Base-by-base conservation (phyloP, 306 rosid species). In the Trichosanthes truncata region DNA sequence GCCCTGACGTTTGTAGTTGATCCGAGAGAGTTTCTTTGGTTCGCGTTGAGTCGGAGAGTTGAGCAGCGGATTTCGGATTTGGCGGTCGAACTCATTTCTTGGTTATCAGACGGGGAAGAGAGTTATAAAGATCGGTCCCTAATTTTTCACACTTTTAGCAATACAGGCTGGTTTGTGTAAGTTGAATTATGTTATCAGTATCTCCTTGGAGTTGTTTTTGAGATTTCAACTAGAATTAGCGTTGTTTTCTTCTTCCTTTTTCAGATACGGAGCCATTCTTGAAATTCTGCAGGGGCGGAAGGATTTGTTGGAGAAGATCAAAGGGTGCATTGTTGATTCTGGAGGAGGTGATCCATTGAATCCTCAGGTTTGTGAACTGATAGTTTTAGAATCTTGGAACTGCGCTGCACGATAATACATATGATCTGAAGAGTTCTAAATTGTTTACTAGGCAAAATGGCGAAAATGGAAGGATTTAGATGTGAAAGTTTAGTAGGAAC, bases 91-190 rank as follows among this genome's bases (percentile, higher is more conserved):
- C 88, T 95, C 43, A 77, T 76, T 79, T 76, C 85, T 3, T 95
- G 97, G 97, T 82, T 88, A 0, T 89, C 91, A 20, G 78, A 74
- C 17, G 53, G 76, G 49, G 93, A 86, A 65, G 84, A 84, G 46
- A 89, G 74, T 49, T 92, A 96, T 10, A 87, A 89, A 48, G 90
- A 91, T 69, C 90, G 93, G 63, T 84, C 81, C 71, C 76, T 95
- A 90, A 80, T 93, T 55, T 93, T 95, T 80, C 98, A 95, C 77
- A 85, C 90, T 78, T 95, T 95, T 75, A 93, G 98, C 88, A 92
- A 93, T 52, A 95, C 97, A 17, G 98, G 98, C 84, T 95, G 97
- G 97, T 86, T 95, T 86, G 89, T 85, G 97, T 94, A 90, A 77
- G 94, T 82, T 51, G 52, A 52, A 62, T 81, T 7, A 5, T 68